These are phyloP conservation scores for Smittium culicis DNA, from an alignment of 371 early-diverging fungal genomes.

Conservation along the genomic window DNA sequence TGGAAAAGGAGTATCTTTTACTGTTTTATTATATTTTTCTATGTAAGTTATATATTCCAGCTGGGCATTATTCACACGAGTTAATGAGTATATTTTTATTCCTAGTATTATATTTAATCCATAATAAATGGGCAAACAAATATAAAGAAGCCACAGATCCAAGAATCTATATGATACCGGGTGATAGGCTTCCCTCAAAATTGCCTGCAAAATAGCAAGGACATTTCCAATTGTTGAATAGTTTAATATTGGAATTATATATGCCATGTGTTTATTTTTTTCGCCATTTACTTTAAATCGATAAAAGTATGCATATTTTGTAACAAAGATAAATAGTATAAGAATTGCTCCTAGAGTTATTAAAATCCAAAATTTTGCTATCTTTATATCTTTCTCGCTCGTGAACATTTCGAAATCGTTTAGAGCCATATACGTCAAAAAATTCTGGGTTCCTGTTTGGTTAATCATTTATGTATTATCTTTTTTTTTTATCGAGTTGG, in stretches of 20 bases:
- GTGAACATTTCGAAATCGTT: too few species aligned
- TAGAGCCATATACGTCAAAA: too few species aligned
- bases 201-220: neutral
- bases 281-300: neutral
- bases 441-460: too few species aligned
- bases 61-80: neutral
- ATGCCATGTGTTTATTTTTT: neutral
- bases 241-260: neutral
- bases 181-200: neutral
- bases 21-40: neutral
- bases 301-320: neutral
- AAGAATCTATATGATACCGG: neutral
- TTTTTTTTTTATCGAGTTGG: too few species aligned
- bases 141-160: neutral
- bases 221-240: neutral
- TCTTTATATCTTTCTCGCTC: neutral
- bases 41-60: neutral
- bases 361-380: neutral
- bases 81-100: neutral
- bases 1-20: neutral
- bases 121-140: constrained; percentile 2
- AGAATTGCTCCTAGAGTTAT: neutral
- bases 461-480: too few species aligned
- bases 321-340: neutral
- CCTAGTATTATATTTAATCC: neutral